Percentiles rank a stretch among this genome's conserved stretches.
Evolutionary conservation across 495 filamentous ascomycete species (phyloP).

Genomic region (Pyronema omphalodes): DNA sequence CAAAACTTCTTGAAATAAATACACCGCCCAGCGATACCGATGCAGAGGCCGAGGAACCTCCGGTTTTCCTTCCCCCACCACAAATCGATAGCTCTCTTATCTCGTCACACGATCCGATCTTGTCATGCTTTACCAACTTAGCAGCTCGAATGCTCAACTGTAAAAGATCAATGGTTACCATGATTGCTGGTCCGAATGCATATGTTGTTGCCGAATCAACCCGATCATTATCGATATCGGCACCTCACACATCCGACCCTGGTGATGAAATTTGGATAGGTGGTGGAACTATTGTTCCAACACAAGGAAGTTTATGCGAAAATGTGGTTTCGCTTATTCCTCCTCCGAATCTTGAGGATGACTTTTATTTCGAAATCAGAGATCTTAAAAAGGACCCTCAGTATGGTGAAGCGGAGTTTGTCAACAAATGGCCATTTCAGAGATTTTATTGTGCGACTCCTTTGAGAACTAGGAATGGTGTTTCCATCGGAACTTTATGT

Average conservation of each 20-base stretch:
- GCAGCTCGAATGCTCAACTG: constrained; percentile 35
- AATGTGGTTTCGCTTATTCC: constrained; percentile 26
- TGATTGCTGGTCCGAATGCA: constrained; percentile 40
- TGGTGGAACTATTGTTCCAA: constrained; percentile 27
- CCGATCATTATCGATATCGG: constrained; percentile 30
- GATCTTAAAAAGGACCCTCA: constrained; percentile 34
- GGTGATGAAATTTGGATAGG: constrained; percentile 29
- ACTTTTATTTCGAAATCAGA: constrained; percentile 29
- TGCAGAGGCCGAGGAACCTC: background rate
- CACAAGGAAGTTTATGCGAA: constrained; percentile 32
- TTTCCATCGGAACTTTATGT: constrained; percentile 55
- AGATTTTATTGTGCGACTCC: constrained; percentile 49
- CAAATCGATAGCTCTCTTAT: background rate
- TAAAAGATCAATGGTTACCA: constrained; percentile 38
- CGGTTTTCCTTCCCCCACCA: background rate
- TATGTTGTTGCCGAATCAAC: constrained; percentile 49
- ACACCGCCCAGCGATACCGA: background rate
- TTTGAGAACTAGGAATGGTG: constrained; percentile 44
- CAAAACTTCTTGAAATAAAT: background rate
- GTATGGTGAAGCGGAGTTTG: constrained; percentile 30
- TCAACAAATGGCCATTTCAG: constrained; percentile 28
- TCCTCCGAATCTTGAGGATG: constrained; percentile 18
- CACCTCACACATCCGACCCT: constrained; percentile 24
- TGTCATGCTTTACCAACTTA: constrained; percentile 46
- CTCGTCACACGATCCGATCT: constrained; percentile 34